Percentiles rank a stretch among this genome's conserved stretches.
phyloP scores from a whole-genome alignment of 257 asterid genomes.

The Solanum appendiculatum region DNA sequence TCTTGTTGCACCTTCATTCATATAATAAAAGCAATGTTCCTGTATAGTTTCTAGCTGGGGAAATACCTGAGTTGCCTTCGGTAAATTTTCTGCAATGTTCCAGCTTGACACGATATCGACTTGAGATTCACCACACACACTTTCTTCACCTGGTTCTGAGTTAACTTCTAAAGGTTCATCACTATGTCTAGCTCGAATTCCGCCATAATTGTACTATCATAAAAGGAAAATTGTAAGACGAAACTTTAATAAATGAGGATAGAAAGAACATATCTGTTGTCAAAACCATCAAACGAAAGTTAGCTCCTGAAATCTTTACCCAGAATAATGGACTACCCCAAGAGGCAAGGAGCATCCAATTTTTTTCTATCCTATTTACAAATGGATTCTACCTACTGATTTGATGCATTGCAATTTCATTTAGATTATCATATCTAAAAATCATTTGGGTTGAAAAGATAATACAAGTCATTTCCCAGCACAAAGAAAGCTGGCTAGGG shows the following conservation, averaged over 20 bases:
- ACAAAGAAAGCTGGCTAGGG: background rate
- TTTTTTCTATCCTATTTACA: background rate
- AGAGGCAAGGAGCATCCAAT: background rate
- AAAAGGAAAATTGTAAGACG: background rate
- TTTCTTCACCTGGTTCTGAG: conserved; percentile 25
- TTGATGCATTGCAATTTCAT: background rate
- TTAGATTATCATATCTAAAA: background rate
- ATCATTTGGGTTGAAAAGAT: background rate
- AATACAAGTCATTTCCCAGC: background rate
- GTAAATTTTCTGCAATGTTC: conserved; percentile 72
- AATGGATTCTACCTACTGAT: background rate
- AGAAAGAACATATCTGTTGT: background rate
- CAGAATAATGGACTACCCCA: background rate
- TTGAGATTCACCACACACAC: conserved; percentile 34
- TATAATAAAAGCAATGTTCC: background rate
- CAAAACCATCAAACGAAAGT: background rate
- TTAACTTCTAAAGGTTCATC: conserved; percentile 42
- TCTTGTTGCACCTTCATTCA: background rate
- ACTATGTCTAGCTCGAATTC: conserved; percentile 65
- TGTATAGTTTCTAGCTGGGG: background rate
- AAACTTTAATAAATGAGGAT: background rate
- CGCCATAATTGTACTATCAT: conserved; percentile 82
- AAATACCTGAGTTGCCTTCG: conserved; percentile 67
- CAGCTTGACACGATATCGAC: conserved; percentile 80
- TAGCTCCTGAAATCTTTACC: background rate